Evolutionary conservation across 495 filamentous ascomycete species (phyloP), one percentile per base, ranked within the genome.

Genomic region (Podospora pseudopauciseta): DNA sequence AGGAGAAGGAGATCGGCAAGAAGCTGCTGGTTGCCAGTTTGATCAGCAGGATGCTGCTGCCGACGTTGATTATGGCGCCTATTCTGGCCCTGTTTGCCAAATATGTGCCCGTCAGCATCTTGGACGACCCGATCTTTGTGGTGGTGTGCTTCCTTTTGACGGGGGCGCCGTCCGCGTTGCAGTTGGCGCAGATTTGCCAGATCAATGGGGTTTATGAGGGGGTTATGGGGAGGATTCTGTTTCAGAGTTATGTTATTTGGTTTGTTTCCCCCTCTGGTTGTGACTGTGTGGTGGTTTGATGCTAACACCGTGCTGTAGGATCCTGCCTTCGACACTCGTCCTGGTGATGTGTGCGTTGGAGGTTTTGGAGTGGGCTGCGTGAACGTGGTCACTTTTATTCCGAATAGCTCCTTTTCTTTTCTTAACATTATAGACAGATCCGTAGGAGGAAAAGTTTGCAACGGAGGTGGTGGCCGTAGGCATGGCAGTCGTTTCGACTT

Each of bases 171-270:
- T 97, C 92, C 68, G 95, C 95, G 34, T 84, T 99, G 70, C 95
- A 99, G 77, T 81, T 99, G 72, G 93, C 96, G 6, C 95, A 99
- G 81, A 99, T 99, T 68, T 99, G 95, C 80, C 96, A 98, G 83
- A 92, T 98, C 79, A 99, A 99, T 77, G 91, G 89, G 67, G 96
- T 98, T 15, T 99, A 92, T 77, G 92, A 97, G 80, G 86, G 88
- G 28, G 91, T 93, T 44, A 98, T 99, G 93, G 90, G 92, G 28
- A 93, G 88, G 75, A 82, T 99, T 59, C 80, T 98, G 20, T 96
- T 98, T 85, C 94, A 97, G 84, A 97, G 94, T 80, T 99, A 99
- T 73, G 95, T 99, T 64, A 88, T 96, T 68, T 97, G 92, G 91
- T 93, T 85, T 80, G 88, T 84, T 54, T 60, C 13, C 55, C 55